Evolutionary conservation across 106 monocot species (phyloP), one percentile per base, ranked within the genome.

Genomic region (Allium fistulosum): DNA sequence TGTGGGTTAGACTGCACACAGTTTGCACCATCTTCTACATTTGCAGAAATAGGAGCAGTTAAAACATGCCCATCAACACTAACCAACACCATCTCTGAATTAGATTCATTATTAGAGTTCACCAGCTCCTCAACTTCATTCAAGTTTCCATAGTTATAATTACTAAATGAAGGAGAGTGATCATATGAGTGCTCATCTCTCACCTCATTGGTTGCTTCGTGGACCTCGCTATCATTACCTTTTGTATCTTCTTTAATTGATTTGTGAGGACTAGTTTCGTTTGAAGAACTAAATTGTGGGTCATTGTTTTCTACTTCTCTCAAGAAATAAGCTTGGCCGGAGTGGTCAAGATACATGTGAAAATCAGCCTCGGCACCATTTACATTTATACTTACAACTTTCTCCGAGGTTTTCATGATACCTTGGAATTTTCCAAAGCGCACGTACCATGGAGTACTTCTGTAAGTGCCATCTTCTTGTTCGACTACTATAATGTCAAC

Each of bases 21-120:
- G 16, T 82, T 75, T 7, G 79, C 66, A 10, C 53, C 73, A 18
- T 76, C 78, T 72, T 88, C 88, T 70, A 86, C 88, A 66, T 62
- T 83, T 8, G 82, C 79, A 6, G 80, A 88, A 58, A 96, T 78
- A 46, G 92, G 96, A 18, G 92, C 96, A 6, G 86, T 92, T 27
- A 96, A 86, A 61, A 96, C 86, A 88, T 86, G 88, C 10, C 96
- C 96, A 70, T 96, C 96, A n/a, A 96, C 84, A 77, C 96, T 96
- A 49, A 92, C 66, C 66, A 96, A 66, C 53, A 96, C 83, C 91
- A 96, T 86, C 62, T 96, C 96, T 22, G 92, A 80, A 74, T 82
- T 86, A 11, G 76, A 60, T 13, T 80, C 74, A 58, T 92, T 70
- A 8, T 87, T 83, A 53, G 88, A 78, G 28, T 86, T 80, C 9